phyloP scores from a whole-genome alignment of 1,284 basidiomycete species.

The Microbotryomycetes sp. region DNA sequence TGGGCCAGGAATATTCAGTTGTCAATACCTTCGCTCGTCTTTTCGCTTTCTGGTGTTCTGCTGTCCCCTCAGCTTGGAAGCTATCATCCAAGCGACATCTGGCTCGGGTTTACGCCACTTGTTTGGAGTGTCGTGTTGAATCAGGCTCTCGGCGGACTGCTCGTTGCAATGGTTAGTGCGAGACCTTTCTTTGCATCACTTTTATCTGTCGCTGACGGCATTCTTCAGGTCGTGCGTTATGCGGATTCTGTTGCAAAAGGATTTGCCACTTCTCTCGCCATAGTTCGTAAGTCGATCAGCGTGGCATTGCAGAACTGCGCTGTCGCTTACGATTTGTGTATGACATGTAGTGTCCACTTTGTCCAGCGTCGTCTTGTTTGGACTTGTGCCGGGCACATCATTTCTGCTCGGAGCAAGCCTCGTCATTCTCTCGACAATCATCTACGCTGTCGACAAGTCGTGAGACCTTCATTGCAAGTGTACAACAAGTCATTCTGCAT shows the following conservation, averaged over 20 bases:
- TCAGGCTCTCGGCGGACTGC: conserved; percentile 32
- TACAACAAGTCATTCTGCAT: neutral
- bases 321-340: too few species aligned
- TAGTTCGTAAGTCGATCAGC: conserved; percentile 26
- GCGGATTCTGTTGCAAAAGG: conserved; percentile 34
- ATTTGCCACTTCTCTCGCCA: conserved; percentile 34
- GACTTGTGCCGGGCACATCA: conserved; percentile 13
- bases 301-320: too few species aligned
- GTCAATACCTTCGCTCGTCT: conserved; percentile 30
- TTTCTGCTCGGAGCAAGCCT: conserved; percentile 28
- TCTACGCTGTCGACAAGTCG: conserved; percentile 23
- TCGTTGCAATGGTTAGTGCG: conserved; percentile 30
- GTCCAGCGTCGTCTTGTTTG: conserved; percentile 16
- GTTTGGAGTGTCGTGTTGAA: conserved; percentile 34
- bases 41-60: conserved; percentile 24
- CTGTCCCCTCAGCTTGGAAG: conserved; percentile 4
- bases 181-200: neutral
- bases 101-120: conserved; percentile 25
- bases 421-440: conserved; percentile 29
- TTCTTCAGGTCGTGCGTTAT: conserved; percentile 26
- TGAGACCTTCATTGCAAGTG: neutral
- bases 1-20: conserved; percentile 33
- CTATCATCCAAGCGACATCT: neutral
- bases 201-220: neutral
- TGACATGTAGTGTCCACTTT: conserved; percentile 29